A percentile compares a stretch with the other conserved stretches of the same genome.
Evolutionary conservation across 331 rosid species (phyloP).

Genomic region (Malus hybrid): DNA sequence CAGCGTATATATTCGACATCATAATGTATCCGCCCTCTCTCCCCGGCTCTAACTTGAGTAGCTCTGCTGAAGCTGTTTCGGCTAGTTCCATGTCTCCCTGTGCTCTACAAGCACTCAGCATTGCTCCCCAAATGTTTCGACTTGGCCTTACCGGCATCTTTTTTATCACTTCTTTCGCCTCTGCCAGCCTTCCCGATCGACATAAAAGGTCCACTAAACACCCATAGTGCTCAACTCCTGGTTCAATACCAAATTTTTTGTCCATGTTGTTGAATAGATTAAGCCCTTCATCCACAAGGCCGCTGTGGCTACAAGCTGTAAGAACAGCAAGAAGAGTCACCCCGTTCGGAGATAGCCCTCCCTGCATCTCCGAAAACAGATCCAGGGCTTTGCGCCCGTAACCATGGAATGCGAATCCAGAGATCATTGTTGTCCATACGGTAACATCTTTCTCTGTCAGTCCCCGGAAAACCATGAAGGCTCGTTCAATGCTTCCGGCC

Average conservation of each 20-base stretch:
- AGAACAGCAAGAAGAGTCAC: conserved; percentile 48
- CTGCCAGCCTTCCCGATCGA: conserved; percentile 34
- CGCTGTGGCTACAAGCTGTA: conserved; percentile 56
- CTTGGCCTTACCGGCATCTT: conserved; percentile 48
- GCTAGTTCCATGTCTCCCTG: conserved; percentile 35
- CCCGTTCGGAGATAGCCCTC: conserved; percentile 26
- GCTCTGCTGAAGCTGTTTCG: conserved; percentile 38
- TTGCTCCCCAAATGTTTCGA: conserved; percentile 46
- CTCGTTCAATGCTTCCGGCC: conserved; percentile 42
- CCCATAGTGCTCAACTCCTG: conserved; percentile 47
- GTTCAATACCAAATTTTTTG: conserved; percentile 26
- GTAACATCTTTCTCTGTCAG: conserved; percentile 34
- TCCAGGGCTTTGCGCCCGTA: conserved; percentile 39
- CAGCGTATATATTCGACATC: conserved; percentile 47
- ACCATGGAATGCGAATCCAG: conserved; percentile 55
- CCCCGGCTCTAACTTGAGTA: conserved; percentile 40
- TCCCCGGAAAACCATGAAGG: conserved; percentile 34
- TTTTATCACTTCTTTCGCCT: conserved; percentile 33
- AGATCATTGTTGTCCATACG: conserved; percentile 47
- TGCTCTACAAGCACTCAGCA: conserved; percentile 49
- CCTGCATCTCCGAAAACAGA: conserved; percentile 43
- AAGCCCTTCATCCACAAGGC: conserved; percentile 48
- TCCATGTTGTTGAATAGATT: conserved; percentile 33
- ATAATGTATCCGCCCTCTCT: conserved; percentile 47
- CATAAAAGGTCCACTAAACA: conserved; percentile 52